Percentiles rank a stretch among this genome's conserved stretches.
phyloP scores from a whole-genome alignment of 768 basidiomycete genomes.

The Sporobolomyces pararoseus region DNA sequence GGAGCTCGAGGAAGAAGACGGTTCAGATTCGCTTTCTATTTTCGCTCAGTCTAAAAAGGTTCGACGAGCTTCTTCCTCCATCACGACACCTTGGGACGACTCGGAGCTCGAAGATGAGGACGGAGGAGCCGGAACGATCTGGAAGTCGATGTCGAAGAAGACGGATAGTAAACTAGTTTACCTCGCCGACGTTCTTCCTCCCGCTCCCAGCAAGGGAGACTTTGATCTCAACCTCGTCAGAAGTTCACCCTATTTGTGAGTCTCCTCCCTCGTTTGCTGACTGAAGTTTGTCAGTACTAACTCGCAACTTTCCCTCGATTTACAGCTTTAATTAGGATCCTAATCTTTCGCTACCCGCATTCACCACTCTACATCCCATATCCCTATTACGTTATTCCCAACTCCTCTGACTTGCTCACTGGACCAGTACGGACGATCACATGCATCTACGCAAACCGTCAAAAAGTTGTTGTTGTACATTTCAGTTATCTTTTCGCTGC shows the following conservation, averaged over 20 bases:
- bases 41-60: conserved; percentile 25
- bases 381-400: not conserved
- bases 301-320: not conserved
- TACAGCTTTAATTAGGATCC: conserved; percentile 11
- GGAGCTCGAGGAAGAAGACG: conserved; percentile 42
- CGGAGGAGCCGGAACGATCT: not conserved
- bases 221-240: conserved; percentile 82
- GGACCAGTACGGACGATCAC: too few relatives aligned
- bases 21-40: conserved; percentile 23
- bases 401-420: too few relatives aligned
- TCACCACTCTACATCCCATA: not conserved
- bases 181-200: conserved; percentile 70
- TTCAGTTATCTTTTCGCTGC: not conserved
- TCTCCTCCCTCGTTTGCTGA: not conserved
- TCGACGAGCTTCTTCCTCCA: conserved; percentile 12
- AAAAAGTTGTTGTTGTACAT: conserved; percentile 8
- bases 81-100: conserved; percentile 42
- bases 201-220: conserved; percentile 73
- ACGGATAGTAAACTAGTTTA: conserved; percentile 58
- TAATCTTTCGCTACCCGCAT: too few relatives aligned
- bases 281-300: too few relatives aligned
- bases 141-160: conserved; percentile 17
- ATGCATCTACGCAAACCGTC: not conserved
- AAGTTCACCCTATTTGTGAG: conserved; percentile 82
- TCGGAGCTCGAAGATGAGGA: conserved; percentile 22